Evolutionary conservation across 2,329 filamentous ascomycete genomes (phyloP).

Genomic region (Fusarium albosuccineum): DNA sequence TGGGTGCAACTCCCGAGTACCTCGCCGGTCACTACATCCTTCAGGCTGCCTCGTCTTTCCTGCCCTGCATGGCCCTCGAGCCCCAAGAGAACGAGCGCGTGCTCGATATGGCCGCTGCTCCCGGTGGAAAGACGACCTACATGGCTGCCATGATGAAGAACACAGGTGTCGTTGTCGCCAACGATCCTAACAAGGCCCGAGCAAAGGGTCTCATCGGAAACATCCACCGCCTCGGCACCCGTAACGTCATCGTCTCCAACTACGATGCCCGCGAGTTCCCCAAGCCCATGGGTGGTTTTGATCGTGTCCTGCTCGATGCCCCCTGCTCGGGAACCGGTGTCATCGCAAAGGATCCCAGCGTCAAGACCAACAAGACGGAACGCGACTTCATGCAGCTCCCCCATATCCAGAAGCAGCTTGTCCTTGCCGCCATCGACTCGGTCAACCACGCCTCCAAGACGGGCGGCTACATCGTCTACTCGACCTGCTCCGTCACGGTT

Average conservation of each 20-base stretch:
- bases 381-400: conserved; percentile 94
- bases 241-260: conserved; percentile 95
- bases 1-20: conserved; percentile 97
- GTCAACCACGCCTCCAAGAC: conserved; percentile 93
- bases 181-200: conserved; percentile 94
- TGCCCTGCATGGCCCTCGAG: conserved; percentile 96
- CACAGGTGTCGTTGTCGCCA: conserved; percentile 94
- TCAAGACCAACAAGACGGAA: conserved; percentile 99
- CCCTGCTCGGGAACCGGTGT: conserved; percentile 98
- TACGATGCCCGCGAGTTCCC: conserved; percentile 96
- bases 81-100: conserved; percentile 93
- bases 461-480: conserved; percentile 95
- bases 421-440: conserved; percentile 94
- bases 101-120: conserved; percentile 94
- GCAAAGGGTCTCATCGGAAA: conserved; percentile 98
- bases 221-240: conserved; percentile 92
- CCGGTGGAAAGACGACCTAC: conserved; percentile 96
- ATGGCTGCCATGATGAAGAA: conserved; percentile 97
- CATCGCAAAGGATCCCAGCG: conserved; percentile 94
- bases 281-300: conserved; percentile 93
- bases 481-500: conserved; percentile 93
- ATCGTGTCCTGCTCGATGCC: conserved; percentile 92
- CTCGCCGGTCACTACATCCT: conserved; percentile 98
- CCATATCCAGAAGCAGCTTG: conserved; percentile 93
- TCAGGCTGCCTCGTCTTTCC: conserved; percentile 95